Conservation (phyloP, 2,329 filamentous ascomycete genomes). For the Ophiostoma australiae region DNA sequence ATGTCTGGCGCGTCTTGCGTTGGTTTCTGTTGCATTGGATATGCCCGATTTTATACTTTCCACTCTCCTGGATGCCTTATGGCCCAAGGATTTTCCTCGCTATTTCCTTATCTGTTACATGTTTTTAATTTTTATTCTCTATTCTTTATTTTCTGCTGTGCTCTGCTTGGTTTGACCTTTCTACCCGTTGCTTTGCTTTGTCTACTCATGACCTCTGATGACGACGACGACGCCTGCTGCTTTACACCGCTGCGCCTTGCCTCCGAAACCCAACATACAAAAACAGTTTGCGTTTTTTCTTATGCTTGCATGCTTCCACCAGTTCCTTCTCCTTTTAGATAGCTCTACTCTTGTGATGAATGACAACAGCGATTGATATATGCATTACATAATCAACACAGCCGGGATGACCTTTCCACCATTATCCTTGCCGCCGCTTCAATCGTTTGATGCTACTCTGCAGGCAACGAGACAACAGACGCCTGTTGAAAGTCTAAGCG, state of each 20-base stretch:
- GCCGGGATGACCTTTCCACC: no score
- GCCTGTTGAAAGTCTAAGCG: neutral
- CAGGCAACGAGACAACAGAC: neutral
- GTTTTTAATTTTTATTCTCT: neutral
- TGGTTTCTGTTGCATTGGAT: conserved; percentile 10
- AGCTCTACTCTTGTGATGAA: neutral
- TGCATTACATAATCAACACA: neutral
- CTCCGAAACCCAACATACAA: neutral
- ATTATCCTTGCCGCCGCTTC: no score
- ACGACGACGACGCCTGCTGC: neutral
- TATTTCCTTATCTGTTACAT: neutral
- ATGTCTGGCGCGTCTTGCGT: neutral
- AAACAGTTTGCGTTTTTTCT: neutral
- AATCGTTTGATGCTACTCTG: neutral
- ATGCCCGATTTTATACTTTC: neutral
- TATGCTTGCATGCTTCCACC: no score
- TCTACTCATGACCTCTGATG: conserved; percentile 1
- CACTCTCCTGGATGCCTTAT: neutral
- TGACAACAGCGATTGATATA: neutral
- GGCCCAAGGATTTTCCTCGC: neutral
- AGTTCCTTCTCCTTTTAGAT: neutral
- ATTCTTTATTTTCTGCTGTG: neutral
- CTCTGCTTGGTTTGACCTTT: neutral
- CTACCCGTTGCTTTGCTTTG: neutral
- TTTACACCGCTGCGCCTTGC: neutral